Conservation (phyloP, 768 basidiomycete species). For the Leccinum obscurum region DNA sequence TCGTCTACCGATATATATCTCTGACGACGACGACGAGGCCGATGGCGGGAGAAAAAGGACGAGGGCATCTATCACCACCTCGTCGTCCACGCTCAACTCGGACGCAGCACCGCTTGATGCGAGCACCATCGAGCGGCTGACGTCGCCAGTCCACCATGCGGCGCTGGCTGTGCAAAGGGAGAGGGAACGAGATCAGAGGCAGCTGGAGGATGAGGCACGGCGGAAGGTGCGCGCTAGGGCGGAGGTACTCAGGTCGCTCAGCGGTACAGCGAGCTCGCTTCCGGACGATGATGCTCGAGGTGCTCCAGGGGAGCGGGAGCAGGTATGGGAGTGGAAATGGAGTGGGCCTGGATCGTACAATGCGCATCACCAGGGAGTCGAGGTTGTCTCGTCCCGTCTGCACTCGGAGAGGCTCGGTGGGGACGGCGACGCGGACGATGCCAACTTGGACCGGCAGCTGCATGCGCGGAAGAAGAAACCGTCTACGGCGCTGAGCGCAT, state of each 20-base stretch:
- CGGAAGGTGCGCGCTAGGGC: conserved; percentile 45
- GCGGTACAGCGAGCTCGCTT: conserved; percentile 15
- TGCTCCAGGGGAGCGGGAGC: conserved; percentile 43
- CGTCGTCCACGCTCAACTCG: conserved; percentile 57
- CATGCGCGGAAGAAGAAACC: conserved; percentile 45
- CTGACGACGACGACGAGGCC: conserved; percentile 37
- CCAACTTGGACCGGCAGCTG: conserved; percentile 58
- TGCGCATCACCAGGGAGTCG: not conserved
- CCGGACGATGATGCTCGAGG: too few species aligned
- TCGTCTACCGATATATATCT: conserved; percentile 54
- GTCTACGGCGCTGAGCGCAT: conserved; percentile 35
- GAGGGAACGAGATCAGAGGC: conserved; percentile 25
- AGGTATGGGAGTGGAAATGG: conserved; percentile 19
- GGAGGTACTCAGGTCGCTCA: conserved; percentile 32
- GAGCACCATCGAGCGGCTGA: conserved; percentile 52
- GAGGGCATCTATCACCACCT: conserved; percentile 26
- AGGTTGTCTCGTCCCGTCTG: not conserved
- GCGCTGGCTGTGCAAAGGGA: conserved; percentile 30
- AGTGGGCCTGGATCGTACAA: not conserved
- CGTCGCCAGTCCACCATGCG: conserved; percentile 40
- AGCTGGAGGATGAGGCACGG: conserved; percentile 39
- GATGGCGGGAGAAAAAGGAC: conserved; percentile 21
- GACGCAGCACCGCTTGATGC: conserved; percentile 69
- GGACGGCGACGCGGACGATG: conserved; percentile 43
- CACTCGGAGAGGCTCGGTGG: conserved; percentile 13